Evolutionary conservation across 305 asterid genomes (phyloP), one percentile per base, ranked within the genome.

Genomic region (Ajuga reptans): DNA sequence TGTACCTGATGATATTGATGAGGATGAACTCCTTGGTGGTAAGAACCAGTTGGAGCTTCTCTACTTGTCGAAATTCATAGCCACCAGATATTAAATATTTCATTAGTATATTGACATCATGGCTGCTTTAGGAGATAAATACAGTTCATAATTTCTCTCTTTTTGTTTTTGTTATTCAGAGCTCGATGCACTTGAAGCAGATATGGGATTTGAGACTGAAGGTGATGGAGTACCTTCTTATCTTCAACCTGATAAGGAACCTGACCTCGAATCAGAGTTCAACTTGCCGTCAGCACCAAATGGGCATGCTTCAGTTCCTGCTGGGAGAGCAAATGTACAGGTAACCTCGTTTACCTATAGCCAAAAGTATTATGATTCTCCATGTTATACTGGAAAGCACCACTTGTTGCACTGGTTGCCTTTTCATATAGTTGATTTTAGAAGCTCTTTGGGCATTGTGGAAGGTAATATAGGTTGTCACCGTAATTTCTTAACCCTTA

Each of bases 21-120:
- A 88, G 79, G 98, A 88, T 52, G 96, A 90, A 42, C 87, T 92
- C 77, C 72, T 92, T 83, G 92, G 95, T 67, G 92, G 97, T 92
- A 75, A 73, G 90, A 71, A 73, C 50, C 64, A 14, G 50, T 65
- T 17, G 10, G n/a, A 31, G 3, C 67, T 50, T 56, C 59, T 15
- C 18, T 17, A 49, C 1, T 59, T 2, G 3, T 3, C 17, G 5
- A 49, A 17, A 27, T 36, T 24, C 9, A 16, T 45, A 17, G 64
- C 47, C 14, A 21, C 14, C 21, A 60, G 34, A 14, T 54, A 5
- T 70, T 51, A 45, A 10, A 43, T 17, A 31, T 14, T 58, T 6
- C 10, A 9, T 45, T 47, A 17, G 68, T 18, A 36, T 18, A 31
- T 16, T 24, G 37, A 45, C 31, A 33, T 43, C 50, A 10, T 33